phyloP scores from a whole-genome alignment of 2,329 filamentous ascomycete species.

The Curvularia verruculosa region DNA sequence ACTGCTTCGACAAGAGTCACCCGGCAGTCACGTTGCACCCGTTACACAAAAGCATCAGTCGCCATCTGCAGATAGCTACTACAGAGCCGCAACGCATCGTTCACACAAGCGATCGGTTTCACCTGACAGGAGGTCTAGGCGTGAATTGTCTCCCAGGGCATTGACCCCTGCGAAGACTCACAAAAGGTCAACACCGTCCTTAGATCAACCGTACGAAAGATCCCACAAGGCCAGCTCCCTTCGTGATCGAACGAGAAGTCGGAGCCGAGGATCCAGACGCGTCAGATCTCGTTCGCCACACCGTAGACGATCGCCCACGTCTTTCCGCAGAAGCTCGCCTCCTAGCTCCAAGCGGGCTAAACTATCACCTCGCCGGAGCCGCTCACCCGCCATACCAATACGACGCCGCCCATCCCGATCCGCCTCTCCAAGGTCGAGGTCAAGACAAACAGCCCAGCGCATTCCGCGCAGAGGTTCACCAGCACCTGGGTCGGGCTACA shows the following conservation, averaged over 20 bases:
- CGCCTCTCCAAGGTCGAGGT: constrained; percentile 26
- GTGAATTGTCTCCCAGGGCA: constrained; percentile 36
- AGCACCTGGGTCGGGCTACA: constrained; percentile 35
- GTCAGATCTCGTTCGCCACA: constrained; percentile 42
- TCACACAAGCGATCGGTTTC: constrained; percentile 42
- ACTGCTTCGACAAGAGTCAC: constrained; percentile 42
- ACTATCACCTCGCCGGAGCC: constrained; percentile 28
- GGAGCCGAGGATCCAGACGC: constrained; percentile 33
- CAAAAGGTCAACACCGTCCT: constrained; percentile 34
- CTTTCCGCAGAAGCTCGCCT: constrained; percentile 34
- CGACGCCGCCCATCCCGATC: constrained; percentile 41
- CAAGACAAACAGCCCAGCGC: constrained; percentile 19
- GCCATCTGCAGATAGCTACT: constrained; percentile 49
- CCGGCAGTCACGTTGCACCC: constrained; percentile 45
- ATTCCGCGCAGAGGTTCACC: constrained; percentile 38
- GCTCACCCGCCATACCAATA: constrained; percentile 32
- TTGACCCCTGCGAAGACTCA: constrained; percentile 40
- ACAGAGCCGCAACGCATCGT: constrained; percentile 40
- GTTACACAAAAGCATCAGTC: constrained; percentile 48
- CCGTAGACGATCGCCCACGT: constrained; percentile 37
- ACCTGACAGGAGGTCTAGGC: constrained; percentile 38
- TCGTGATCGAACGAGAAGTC: constrained; percentile 33
- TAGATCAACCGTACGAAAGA: constrained; percentile 30
- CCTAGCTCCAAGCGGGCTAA: constrained; percentile 25
- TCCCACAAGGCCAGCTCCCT: constrained; percentile 22